Conservation (phyloP, 805 yeast species). For the Kluyveromyces nonfermentans region DNA sequence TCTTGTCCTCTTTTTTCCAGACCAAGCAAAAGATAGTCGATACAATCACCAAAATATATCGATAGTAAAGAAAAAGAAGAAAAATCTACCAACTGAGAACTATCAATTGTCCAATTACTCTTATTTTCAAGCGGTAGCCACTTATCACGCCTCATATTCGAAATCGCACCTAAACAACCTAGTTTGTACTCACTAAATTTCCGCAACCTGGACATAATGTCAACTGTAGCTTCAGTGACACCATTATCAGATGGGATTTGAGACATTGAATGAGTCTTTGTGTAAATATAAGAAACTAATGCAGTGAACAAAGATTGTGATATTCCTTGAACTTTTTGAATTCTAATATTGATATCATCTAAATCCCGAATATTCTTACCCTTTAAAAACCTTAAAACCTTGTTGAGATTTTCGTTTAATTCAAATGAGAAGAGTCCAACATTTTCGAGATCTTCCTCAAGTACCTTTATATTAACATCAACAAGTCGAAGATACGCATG, state of each 20-base stretch:
- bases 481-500: slow-evolving; percentile 34
- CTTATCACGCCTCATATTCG: slow-evolving; percentile 44
- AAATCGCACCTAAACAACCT: slow-evolving; percentile 41
- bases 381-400: slow-evolving; percentile 28
- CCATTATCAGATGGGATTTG: slow-evolving; percentile 57
- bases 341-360: slow-evolving; percentile 20
- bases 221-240: slow-evolving; percentile 64
- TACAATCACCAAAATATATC: slow-evolving; percentile 63
- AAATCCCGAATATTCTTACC: slow-evolving; percentile 17
- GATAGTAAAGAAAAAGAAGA: slow-evolving; percentile 44
- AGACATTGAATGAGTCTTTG: slow-evolving; percentile 37
- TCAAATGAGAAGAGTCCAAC: slow-evolving; percentile 52
- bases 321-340: slow-evolving; percentile 16
- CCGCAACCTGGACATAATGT: slow-evolving; percentile 56
- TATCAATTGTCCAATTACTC: slow-evolving; percentile 13
- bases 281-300: slow-evolving; percentile 47
- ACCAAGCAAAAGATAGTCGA: slow-evolving; percentile 61
- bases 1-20: slow-evolving; percentile 51
- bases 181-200: slow-evolving; percentile 52
- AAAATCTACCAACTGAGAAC: slow-evolving; percentile 5
- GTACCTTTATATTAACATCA: slow-evolving; percentile 30
- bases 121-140: slow-evolving; percentile 48
- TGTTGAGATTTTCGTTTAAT: slow-evolving; percentile 40
- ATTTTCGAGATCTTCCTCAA: slow-evolving; percentile 34
- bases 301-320: slow-evolving; percentile 43